Evolutionary conservation across 805 yeast species (phyloP).

Genomic region (Torulaspora indica): DNA sequence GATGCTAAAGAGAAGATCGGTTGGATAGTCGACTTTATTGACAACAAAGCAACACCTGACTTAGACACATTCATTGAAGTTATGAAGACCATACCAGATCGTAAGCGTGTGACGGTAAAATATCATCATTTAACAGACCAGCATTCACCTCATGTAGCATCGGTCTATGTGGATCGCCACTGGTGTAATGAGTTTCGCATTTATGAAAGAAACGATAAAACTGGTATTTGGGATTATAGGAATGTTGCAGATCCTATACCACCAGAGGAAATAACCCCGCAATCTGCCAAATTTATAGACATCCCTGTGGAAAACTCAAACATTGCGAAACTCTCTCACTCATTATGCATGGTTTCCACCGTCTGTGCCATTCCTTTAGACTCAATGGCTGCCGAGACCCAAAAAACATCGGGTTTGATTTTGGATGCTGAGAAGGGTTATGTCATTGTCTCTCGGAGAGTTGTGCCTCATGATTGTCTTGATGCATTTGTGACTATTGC

Average conservation of each 20-base stretch:
- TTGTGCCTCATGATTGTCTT: constrained; percentile 71
- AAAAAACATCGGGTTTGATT: constrained; percentile 70
- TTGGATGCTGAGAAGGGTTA: constrained; percentile 77
- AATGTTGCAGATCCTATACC: constrained; percentile 54
- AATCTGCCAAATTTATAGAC: constrained; percentile 64
- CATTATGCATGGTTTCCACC: constrained; percentile 68
- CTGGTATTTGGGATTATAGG: constrained; percentile 56
- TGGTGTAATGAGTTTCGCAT: constrained; percentile 71
- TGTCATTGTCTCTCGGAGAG: constrained; percentile 69
- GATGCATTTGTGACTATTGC: constrained; percentile 79
- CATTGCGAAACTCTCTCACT: constrained; percentile 54
- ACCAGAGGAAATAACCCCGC: constrained; percentile 48
- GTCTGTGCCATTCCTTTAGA: constrained; percentile 68
- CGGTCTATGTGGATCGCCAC: constrained; percentile 74
- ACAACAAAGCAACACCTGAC: constrained; percentile 68
- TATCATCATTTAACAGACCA: constrained; percentile 76
- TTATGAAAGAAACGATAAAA: constrained; percentile 56
- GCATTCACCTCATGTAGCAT: constrained; percentile 65
- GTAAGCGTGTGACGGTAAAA: constrained; percentile 60
- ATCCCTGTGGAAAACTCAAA: constrained; percentile 53
- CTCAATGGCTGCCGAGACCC: constrained; percentile 59
- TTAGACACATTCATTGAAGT: constrained; percentile 73
- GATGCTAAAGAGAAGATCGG: constrained; percentile 59
- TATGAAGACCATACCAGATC: constrained; percentile 73
- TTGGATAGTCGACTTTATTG: constrained; percentile 76